Evolutionary conservation across 192 early-diverging fungal genomes (phyloP), one percentile per base, ranked within the genome.

Genomic region (Funneliformis mosseae): DNA sequence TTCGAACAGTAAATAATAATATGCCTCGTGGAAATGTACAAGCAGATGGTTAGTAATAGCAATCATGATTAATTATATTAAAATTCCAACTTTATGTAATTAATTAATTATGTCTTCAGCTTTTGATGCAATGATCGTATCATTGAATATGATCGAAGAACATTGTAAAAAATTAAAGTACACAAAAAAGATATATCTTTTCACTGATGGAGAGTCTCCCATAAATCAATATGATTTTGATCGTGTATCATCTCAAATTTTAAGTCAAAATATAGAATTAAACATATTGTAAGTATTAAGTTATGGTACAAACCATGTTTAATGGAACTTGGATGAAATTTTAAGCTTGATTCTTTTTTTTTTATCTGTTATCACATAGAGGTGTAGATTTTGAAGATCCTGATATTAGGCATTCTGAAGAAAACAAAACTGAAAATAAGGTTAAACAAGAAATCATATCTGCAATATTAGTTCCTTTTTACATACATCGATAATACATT

Each of bases 141-240:
- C 87, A 11, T 50, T 91, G 50, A 72, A 88, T 10, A 89, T 88
- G 78, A 89, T 93, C 43, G 76, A 84, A 25, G 78, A 68, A 48
- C 84, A 88, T 81, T 92, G 91, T 79, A 84, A 84, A 62, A 83
- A 88, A 2, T 80, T 90, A 50, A 94, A 93, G 81, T 95, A 88
- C 64, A 79, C 77, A n/a, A 94, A 94, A 83, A 88, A 83, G 45
- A 88, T 95, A 10, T 87, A 87, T 70, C 72, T 95, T 9, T 85
- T 94, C 46, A 93, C 94, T 1, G 90, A 93, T 81, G 90, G 84
- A 8, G 83, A 82, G 38, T 81, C 79, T 16, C 76, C 80, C 50
- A 88, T 93, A 60, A 87, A 91, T 80, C 73, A 76, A 12, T 83
- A 83, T 9, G 90, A 86, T 39, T 27, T 80, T 18, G 83, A 88